A percentile compares a stretch with the other conserved stretches of the same genome.
phyloP scores from a whole-genome alignment of 2,329 filamentous ascomycete genomes.

The Pseudogymnoascus sp. region DNA sequence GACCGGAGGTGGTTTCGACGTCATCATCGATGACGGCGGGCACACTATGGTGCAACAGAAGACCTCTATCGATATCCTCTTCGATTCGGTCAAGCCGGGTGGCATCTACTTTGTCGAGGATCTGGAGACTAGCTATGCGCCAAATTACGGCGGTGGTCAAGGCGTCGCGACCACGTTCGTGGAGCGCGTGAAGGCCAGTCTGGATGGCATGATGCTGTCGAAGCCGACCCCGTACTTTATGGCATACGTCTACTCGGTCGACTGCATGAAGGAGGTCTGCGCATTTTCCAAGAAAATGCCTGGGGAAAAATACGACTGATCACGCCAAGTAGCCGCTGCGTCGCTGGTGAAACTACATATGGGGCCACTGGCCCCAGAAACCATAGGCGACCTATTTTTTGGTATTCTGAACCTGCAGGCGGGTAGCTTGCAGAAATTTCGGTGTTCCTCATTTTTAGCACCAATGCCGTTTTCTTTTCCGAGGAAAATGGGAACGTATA shows the following conservation, averaged over 20 bases:
- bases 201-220: slow-evolving; percentile 24
- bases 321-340: neutral
- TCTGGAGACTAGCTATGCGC: slow-evolving; percentile 29
- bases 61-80: slow-evolving; percentile 32
- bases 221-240: slow-evolving; percentile 26
- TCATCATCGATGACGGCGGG: slow-evolving; percentile 38
- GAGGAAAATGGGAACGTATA: neutral
- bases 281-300: slow-evolving; percentile 25
- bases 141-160: slow-evolving; percentile 25
- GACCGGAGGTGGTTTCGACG: slow-evolving; percentile 34
- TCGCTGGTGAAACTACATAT: neutral
- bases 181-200: slow-evolving; percentile 24
- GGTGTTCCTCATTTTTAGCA: neutral
- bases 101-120: slow-evolving; percentile 35
- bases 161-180: slow-evolving; percentile 14
- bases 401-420: neutral
- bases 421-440: neutral
- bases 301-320: neutral
- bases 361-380: neutral
- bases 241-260: slow-evolving; percentile 22
- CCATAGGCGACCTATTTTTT: neutral
- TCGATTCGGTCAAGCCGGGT: slow-evolving; percentile 34
- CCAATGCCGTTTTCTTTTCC: neutral
- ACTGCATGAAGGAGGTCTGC: slow-evolving; percentile 31
- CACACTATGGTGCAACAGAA: slow-evolving; percentile 37